Evolutionary conservation across 2,329 filamentous ascomycete species (phyloP).

Genomic region (Hymenoscyphus fructigenus): DNA sequence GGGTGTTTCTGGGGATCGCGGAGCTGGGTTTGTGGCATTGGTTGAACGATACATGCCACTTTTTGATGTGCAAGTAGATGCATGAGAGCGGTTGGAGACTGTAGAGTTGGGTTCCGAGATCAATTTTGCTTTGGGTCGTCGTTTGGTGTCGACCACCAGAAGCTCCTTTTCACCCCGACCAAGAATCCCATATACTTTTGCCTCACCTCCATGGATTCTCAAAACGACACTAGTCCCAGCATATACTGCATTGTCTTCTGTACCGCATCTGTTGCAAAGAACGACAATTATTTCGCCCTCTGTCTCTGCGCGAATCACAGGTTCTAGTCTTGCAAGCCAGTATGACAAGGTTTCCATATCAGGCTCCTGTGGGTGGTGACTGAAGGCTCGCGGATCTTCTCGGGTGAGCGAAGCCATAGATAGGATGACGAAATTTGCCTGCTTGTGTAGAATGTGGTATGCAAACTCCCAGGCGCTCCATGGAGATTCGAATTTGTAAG

Average conservation of each 20-base stretch:
- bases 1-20: neutral
- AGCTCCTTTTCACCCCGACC: slow-evolving; percentile 68
- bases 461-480: slow-evolving; percentile 50
- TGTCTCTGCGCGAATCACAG: slow-evolving; percentile 53
- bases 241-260: slow-evolving; percentile 65
- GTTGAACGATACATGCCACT: neutral
- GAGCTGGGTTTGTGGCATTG: neutral
- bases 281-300: slow-evolving; percentile 66
- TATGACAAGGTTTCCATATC: slow-evolving; percentile 74
- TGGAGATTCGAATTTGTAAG: slow-evolving; percentile 51
- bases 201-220: slow-evolving; percentile 62
- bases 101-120: slow-evolving; percentile 24
- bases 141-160: slow-evolving; percentile 61
- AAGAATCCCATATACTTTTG: slow-evolving; percentile 67
- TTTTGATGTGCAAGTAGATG: neutral
- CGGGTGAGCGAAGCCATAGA: slow-evolving; percentile 77
- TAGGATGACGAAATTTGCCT: slow-evolving; percentile 64
- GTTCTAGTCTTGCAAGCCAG: slow-evolving; percentile 68
- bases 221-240: slow-evolving; percentile 73
- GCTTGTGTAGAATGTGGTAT: slow-evolving; percentile 52
- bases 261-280: slow-evolving; percentile 68
- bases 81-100: slow-evolving; percentile 7
- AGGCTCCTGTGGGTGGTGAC: slow-evolving; percentile 52
- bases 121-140: slow-evolving; percentile 27
- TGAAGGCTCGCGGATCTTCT: slow-evolving; percentile 50